A percentile compares a stretch with the other conserved stretches of the same genome.
These are phyloP conservation scores for Penicillium palitans DNA, from an alignment of 2,329 filamentous ascomycete genomes.

Conservation along the genomic window DNA sequence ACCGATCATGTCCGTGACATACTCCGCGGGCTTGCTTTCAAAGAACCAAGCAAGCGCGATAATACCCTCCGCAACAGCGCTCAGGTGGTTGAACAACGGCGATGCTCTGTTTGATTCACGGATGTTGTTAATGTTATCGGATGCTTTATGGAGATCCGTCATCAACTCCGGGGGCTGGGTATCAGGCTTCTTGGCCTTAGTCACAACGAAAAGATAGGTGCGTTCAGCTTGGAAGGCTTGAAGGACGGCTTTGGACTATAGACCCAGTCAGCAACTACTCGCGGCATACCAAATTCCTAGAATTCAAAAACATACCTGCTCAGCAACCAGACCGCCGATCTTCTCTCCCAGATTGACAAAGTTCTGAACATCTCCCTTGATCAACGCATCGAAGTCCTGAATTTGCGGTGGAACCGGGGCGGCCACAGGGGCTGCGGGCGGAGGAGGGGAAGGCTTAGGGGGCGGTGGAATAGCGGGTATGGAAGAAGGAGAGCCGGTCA, in stretches of 20 bases:
- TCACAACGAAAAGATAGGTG: conserved; percentile 82
- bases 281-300: no score
- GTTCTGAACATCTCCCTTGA: conserved; percentile 70
- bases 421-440: conserved; percentile 50
- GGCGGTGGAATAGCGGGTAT: conserved; percentile 27
- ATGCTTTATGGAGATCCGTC: conserved; percentile 80
- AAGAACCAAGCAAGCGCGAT: conserved; percentile 89
- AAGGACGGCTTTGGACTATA: conserved; percentile 56
- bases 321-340: conserved; percentile 73
- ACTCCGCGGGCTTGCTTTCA: conserved; percentile 78
- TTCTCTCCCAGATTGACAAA: conserved; percentile 77
- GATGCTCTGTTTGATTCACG: conserved; percentile 78
- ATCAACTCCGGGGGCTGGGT: conserved; percentile 71
- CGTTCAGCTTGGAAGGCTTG: conserved; percentile 80
- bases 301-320: conserved; percentile 63
- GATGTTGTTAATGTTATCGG: conserved; percentile 75
- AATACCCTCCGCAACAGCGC: conserved; percentile 85
- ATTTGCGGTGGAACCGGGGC: conserved; percentile 73
- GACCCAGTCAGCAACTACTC: conserved; percentile 15
- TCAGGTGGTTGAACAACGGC: conserved; percentile 75
- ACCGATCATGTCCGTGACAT: conserved; percentile 78
- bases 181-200: conserved; percentile 89
- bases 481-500: conserved; percentile 25
- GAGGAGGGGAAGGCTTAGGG: conserved; percentile 39
- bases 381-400: conserved; percentile 81